Conservation (phyloP, 768 basidiomycete genomes). For the Auriculariales sp. region DNA sequence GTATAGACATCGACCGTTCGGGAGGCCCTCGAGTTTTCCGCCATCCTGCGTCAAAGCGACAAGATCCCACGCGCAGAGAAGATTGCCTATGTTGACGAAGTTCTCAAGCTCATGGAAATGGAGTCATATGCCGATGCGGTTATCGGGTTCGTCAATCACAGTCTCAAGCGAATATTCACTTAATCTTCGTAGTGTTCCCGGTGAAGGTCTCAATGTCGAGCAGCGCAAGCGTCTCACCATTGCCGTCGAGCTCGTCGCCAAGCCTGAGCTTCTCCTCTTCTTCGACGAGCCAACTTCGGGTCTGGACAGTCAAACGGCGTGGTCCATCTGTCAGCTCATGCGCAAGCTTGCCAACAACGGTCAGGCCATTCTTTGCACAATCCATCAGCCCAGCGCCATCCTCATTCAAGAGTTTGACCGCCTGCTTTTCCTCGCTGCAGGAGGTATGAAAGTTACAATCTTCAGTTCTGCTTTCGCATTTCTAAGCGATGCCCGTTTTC, state of each 20-base stretch:
- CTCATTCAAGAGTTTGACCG: constrained; percentile 24
- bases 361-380: constrained; percentile 88
- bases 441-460: too few relatives aligned
- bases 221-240: constrained; percentile 36
- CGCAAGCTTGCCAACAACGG: constrained; percentile 64
- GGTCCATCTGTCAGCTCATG: constrained; percentile 68
- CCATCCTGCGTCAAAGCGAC: constrained; percentile 30
- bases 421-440: constrained; percentile 18
- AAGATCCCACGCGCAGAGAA: constrained; percentile 25
- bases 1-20: constrained; percentile 37
- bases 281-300: constrained; percentile 84
- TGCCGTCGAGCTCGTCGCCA: constrained; percentile 39
- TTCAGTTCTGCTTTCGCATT: too few relatives aligned
- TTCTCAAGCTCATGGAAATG: constrained; percentile 32
- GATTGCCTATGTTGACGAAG: constrained; percentile 30
- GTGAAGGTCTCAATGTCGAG: constrained; percentile 17
- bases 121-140: constrained; percentile 30
- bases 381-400: constrained; percentile 56
- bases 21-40: constrained; percentile 31
- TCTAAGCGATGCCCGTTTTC: not conserved
- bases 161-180: not conserved
- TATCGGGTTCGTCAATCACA: constrained; percentile 18
- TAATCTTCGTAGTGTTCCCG: constrained; percentile 10
- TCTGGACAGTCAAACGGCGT: constrained; percentile 75
- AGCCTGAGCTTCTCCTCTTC: constrained; percentile 68